Evolutionary conservation across 768 basidiomycete species (phyloP).

Genomic region (Hericium alpestre): DNA sequence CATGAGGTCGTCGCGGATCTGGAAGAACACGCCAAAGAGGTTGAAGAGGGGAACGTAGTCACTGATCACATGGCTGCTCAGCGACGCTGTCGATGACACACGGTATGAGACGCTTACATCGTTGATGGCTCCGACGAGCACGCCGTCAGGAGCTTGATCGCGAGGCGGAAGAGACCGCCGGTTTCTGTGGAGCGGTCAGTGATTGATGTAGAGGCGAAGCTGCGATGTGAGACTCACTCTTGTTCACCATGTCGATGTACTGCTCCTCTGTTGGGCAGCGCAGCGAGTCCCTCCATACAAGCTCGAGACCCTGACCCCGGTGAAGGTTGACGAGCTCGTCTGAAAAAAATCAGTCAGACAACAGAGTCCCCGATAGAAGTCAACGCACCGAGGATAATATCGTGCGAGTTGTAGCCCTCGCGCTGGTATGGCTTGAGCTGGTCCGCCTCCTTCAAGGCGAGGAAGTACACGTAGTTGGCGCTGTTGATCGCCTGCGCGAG

Average conservation of each 20-base stretch:
- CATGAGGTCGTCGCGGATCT: slow-evolving; percentile 94
- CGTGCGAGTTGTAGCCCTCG: neutral
- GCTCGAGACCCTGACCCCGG: slow-evolving; percentile 89
- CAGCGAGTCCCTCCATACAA: slow-evolving; percentile 88
- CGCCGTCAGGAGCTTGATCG: slow-evolving; percentile 95
- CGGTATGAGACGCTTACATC: slow-evolving; percentile 46
- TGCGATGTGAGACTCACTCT: slow-evolving; percentile 44
- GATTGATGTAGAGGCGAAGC: neutral
- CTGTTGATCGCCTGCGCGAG: slow-evolving; percentile 94
- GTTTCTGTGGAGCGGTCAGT: slow-evolving; percentile 53
- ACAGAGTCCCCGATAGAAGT: neutral
- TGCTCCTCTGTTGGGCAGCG: slow-evolving; percentile 90
- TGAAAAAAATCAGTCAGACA: neutral
- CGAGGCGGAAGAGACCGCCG: slow-evolving; percentile 84
- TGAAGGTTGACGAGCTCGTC: slow-evolving; percentile 42
- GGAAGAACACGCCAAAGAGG: slow-evolving; percentile 88
- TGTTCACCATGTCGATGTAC: slow-evolving; percentile 92
- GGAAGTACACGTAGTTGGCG: slow-evolving; percentile 94
- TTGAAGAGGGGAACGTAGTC: slow-evolving; percentile 91
- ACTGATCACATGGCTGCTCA: too few species aligned
- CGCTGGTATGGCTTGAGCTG: slow-evolving; percentile 25
- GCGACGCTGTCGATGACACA: too few species aligned
- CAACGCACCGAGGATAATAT: neutral
- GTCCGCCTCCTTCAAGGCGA: slow-evolving; percentile 80
- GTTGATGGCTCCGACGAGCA: slow-evolving; percentile 51